Percentiles rank a stretch among this genome's conserved stretches.
These are phyloP conservation scores for Suhomyces bribrorum DNA, from an alignment of 1,139 yeast species.

Conservation along the genomic window DNA sequence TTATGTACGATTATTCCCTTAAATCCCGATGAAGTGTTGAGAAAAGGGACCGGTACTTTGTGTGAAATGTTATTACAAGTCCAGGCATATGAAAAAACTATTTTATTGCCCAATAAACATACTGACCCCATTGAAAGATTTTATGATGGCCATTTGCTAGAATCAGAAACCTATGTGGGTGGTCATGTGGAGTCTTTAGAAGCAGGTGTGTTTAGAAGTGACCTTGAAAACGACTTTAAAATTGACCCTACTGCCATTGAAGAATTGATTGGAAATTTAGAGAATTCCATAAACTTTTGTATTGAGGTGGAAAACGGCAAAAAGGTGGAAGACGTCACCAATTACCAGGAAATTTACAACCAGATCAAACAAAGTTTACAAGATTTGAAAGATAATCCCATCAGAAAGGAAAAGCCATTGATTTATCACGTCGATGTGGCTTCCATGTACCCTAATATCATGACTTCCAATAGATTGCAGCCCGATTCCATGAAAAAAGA, in stretches of 20 bases:
- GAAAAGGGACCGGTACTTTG: slow-evolving; percentile 98
- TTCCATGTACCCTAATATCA: slow-evolving; percentile 98
- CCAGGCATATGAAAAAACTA: slow-evolving; percentile 80
- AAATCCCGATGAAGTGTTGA: slow-evolving; percentile 91
- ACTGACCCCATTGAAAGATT: slow-evolving; percentile 90
- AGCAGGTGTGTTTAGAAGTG: slow-evolving; percentile 96
- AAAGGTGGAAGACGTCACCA: slow-evolving; percentile 70
- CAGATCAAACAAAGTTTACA: slow-evolving; percentile 56
- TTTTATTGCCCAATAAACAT: slow-evolving; percentile 89
- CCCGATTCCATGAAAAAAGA: slow-evolving; percentile 98
- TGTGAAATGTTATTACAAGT: slow-evolving; percentile 98
- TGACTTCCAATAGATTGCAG: slow-evolving; percentile 95
- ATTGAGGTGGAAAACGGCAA: slow-evolving; percentile 80
- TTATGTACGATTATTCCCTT: slow-evolving; percentile 93
- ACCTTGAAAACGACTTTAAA: slow-evolving; percentile 71
- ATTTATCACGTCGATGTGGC: slow-evolving; percentile 99
- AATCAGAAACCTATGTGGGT: slow-evolving; percentile 97
- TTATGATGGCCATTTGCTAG: slow-evolving; percentile 90
- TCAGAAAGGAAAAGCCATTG: slow-evolving; percentile 73
- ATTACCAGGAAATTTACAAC: slow-evolving; percentile 71
- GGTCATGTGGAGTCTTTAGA: slow-evolving; percentile 98
- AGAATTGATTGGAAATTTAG: slow-evolving; percentile 71
- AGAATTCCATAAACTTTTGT: slow-evolving; percentile 76
- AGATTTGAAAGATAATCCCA: slow-evolving; percentile 61
- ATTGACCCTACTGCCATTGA: slow-evolving; percentile 84